Percentiles rank a stretch among this genome's conserved stretches.
Evolutionary conservation across 2,329 filamentous ascomycete species (phyloP).

Genomic region (Curvularia verruculosa): DNA sequence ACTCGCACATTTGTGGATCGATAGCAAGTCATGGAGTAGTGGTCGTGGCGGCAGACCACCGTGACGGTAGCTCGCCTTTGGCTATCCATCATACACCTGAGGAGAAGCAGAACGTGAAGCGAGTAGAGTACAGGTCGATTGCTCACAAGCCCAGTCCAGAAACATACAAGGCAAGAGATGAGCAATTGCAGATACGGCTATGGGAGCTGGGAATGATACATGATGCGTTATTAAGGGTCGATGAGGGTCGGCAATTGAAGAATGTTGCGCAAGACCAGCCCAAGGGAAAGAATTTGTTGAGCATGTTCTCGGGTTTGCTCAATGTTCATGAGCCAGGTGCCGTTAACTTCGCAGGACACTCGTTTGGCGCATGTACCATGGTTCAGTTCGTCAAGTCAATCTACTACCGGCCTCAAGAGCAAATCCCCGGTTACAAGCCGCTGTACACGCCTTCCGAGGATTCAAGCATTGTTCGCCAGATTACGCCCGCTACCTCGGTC

Average conservation of each 20-base stretch:
- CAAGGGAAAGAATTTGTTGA: slow-evolving; percentile 56
- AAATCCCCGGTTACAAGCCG: slow-evolving; percentile 57
- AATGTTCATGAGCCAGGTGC: slow-evolving; percentile 73
- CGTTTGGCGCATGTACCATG: slow-evolving; percentile 76
- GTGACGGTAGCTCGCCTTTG: slow-evolving; percentile 80
- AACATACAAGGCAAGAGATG: slow-evolving; percentile 70
- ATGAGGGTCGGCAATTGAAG: slow-evolving; percentile 58
- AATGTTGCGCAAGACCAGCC: slow-evolving; percentile 54
- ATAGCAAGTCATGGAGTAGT: slow-evolving; percentile 81
- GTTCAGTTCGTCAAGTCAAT: slow-evolving; percentile 80
- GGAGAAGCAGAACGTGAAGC: slow-evolving; percentile 47
- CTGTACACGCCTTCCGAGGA: slow-evolving; percentile 65
- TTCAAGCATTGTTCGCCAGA: slow-evolving; percentile 66
- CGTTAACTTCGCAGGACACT: slow-evolving; percentile 79
- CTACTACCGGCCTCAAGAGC: slow-evolving; percentile 67
- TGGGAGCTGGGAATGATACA: slow-evolving; percentile 79
- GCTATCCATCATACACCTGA: slow-evolving; percentile 69
- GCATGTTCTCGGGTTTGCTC: slow-evolving; percentile 65
- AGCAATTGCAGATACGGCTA: slow-evolving; percentile 74
- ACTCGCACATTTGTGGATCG: slow-evolving; percentile 81
- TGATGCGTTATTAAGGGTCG: slow-evolving; percentile 70
- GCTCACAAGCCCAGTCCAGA: slow-evolving; percentile 69
- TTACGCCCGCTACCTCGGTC: slow-evolving; percentile 69
- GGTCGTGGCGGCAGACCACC: slow-evolving; percentile 80
- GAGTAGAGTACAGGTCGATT: slow-evolving; percentile 54